These are phyloP conservation scores for Alternaria gansuensis DNA, from an alignment of 2,329 filamentous ascomycete genomes.

Conservation along the genomic window DNA sequence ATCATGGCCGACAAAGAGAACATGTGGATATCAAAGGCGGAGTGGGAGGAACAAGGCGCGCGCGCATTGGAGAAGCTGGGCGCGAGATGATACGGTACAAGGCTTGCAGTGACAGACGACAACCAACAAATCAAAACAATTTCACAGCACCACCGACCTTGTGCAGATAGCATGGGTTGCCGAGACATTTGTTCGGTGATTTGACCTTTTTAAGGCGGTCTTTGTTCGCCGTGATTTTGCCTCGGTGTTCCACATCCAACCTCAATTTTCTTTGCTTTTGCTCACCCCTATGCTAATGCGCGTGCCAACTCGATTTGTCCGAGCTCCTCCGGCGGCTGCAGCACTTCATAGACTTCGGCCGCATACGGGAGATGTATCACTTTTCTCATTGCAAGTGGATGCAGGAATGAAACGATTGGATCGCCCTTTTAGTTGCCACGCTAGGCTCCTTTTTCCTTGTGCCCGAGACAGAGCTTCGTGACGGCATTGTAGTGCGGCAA, in stretches of 20 bases:
- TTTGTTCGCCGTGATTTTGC: conserved; percentile 8
- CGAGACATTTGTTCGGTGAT: conserved; percentile 11
- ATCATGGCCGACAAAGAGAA: conserved; percentile 99
- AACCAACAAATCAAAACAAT: conserved; percentile 24
- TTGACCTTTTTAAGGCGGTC: conserved; percentile 2
- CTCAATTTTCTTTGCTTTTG: conserved; percentile 6
- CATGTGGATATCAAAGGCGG: conserved; percentile 98
- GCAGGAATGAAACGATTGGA: background rate
- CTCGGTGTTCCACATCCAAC: background rate
- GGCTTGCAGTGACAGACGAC: conserved; percentile 9
- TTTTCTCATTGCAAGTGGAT: background rate
- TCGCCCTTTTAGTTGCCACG: conserved; percentile 6
- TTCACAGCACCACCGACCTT: background rate
- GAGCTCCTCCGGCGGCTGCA: conserved; percentile 22
- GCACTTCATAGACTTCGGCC: conserved; percentile 17
- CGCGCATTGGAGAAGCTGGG: conserved; percentile 91
- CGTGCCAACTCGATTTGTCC: conserved; percentile 3
- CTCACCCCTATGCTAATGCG: background rate
- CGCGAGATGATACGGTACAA: conserved; percentile 67
- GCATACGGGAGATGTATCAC: conserved; percentile 31
- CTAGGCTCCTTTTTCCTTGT: conserved; percentile 7
- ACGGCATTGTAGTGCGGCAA: conserved; percentile 20
- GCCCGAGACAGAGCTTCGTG: conserved; percentile 20
- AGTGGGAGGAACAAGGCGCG: conserved; percentile 94
- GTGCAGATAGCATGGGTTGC: background rate